Evolutionary conservation across 306 rosid species (phyloP).

Genomic region (Pterocarpus macrocarpus): DNA sequence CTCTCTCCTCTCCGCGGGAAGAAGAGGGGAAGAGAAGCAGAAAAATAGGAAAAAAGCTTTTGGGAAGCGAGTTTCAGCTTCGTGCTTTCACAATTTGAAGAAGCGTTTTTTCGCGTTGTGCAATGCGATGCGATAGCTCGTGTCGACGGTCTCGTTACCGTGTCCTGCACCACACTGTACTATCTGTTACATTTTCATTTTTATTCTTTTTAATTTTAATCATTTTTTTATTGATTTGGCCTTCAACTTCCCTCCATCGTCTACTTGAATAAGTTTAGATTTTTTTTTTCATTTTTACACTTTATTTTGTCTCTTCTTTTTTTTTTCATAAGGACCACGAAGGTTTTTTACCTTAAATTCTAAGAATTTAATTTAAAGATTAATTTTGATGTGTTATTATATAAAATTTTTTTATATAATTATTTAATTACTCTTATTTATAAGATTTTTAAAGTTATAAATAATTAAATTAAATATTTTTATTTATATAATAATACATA

Average conservation of each 20-base stretch:
- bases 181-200: neutral
- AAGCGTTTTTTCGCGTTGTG: neutral
- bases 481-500: no score
- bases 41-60: constrained; percentile 23
- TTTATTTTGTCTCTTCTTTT: no score
- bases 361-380: no score
- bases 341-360: no score
- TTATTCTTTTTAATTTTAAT: neutral
- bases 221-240: neutral
- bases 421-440: no score
- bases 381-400: no score
- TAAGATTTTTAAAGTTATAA: no score
- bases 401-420: no score
- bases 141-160: neutral
- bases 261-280: no score
- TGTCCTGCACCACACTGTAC: neutral
- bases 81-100: neutral
- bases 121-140: constrained; percentile 9
- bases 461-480: no score
- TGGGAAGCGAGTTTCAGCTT: constrained; percentile 19
- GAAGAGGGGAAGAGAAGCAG: constrained; percentile 48
- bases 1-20: constrained; percentile 36
- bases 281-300: no score
- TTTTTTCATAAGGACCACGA: no score
- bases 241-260: neutral